Evolutionary conservation across 306 rosid genomes (phyloP).

Genomic region (Alnus glutinosa): DNA sequence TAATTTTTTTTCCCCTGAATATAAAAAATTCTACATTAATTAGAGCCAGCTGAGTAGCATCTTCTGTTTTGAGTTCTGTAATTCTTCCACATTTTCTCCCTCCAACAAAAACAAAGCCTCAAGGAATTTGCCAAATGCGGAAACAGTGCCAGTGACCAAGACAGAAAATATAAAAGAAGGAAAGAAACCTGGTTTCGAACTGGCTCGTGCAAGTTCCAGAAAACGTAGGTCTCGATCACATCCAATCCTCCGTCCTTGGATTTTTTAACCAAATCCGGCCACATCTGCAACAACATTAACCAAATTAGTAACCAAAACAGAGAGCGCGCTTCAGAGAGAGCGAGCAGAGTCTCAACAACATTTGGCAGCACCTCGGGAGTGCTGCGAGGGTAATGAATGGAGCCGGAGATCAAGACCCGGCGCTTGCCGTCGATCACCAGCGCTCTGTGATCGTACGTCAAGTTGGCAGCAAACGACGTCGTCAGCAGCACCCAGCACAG

Average conservation of each 20-base stretch:
- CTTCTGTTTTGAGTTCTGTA: not conserved
- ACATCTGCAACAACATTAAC: slow-evolving; percentile 60
- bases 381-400: slow-evolving; percentile 96
- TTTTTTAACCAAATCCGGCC: slow-evolving; percentile 92
- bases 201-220: slow-evolving; percentile 90
- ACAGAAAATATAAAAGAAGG: slow-evolving; percentile 6
- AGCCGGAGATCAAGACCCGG: slow-evolving; percentile 74
- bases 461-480: slow-evolving; percentile 49
- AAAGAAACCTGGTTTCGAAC: slow-evolving; percentile 67
- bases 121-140: slow-evolving; percentile 17
- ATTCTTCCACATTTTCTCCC: too few relatives aligned
- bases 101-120: too few relatives aligned
- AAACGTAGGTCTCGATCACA: slow-evolving; percentile 88
- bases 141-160: not conserved
- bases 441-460: slow-evolving; percentile 83
- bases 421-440: slow-evolving; percentile 82
- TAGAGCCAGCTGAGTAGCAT: not conserved
- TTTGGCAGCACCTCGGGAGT: slow-evolving; percentile 65
- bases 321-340: not conserved
- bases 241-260: slow-evolving; percentile 95
- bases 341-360: not conserved
- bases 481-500: slow-evolving; percentile 45
- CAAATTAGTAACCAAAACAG: slow-evolving; percentile 2
- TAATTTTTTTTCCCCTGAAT: too few relatives aligned
- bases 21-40: not conserved